Conservation (phyloP, 305 asterid species). For the Solanum aculeatissimum region DNA sequence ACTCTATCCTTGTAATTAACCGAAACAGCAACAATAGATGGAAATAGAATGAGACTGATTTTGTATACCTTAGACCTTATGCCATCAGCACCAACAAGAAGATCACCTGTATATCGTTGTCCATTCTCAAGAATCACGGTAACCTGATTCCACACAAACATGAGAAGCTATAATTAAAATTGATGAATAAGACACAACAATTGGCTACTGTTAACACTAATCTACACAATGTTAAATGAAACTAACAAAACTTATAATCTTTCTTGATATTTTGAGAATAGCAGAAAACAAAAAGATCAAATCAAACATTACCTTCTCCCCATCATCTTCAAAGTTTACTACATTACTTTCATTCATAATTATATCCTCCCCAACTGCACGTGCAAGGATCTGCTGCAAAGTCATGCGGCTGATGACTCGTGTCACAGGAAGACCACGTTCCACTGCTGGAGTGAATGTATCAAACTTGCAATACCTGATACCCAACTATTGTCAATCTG, state of each 20-base stretch:
- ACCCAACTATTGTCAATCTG: constrained; percentile 18
- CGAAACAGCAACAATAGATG: not conserved
- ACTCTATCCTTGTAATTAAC: not conserved
- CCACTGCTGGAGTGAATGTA: constrained; percentile 91
- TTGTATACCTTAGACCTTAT: constrained; percentile 71
- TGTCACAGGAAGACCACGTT: constrained; percentile 86
- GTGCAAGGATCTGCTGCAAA: constrained; percentile 76
- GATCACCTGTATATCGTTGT: constrained; percentile 57
- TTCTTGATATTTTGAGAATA: not conserved
- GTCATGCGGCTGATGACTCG: constrained; percentile 89
- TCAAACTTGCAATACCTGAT: constrained; percentile 91
- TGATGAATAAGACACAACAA: not conserved
- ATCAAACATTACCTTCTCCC: constrained; percentile 38
- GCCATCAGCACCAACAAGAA: constrained; percentile 93
- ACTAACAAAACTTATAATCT: not conserved
- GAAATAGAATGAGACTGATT: not conserved
- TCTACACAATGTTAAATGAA: not conserved
- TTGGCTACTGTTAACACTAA: not conserved
- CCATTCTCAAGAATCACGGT: constrained; percentile 70
- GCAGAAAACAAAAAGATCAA: not conserved
- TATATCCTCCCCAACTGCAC: constrained; percentile 70
- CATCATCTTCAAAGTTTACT: constrained; percentile 55
- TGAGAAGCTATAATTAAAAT: not conserved
- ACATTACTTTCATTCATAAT: constrained; percentile 75
- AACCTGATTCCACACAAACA: constrained; percentile 32